Evolutionary conservation across 2,329 filamentous ascomycete species (phyloP).

Genomic region (Verticillium isaacii): DNA sequence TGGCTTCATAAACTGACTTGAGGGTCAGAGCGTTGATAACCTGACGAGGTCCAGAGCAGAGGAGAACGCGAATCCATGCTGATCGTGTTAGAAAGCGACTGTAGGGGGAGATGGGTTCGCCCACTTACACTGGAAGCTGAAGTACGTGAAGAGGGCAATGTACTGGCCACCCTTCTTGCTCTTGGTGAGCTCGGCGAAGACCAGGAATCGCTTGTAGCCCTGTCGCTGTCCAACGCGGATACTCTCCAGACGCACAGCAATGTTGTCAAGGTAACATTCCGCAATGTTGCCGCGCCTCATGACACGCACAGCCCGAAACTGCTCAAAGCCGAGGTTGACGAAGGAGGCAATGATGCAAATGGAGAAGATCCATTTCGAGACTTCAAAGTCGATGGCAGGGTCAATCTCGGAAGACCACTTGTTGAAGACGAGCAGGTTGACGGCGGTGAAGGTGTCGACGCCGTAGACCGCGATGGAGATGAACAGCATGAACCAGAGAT

Average conservation of each 20-base stretch:
- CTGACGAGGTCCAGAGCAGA: constrained; percentile 90
- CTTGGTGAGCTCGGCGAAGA: constrained; percentile 86
- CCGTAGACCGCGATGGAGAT: constrained; percentile 81
- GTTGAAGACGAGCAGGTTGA: constrained; percentile 86
- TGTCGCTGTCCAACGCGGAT: constrained; percentile 68
- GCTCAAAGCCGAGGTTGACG: constrained; percentile 74
- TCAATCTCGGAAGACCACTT: constrained; percentile 82
- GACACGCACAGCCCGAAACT: constrained; percentile 72
- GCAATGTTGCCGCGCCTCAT: constrained; percentile 83
- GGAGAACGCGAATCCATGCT: constrained; percentile 83
- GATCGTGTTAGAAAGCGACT: constrained; percentile 9
- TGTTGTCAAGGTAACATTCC: constrained; percentile 83
- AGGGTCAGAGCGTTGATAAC: constrained; percentile 87
- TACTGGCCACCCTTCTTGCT: constrained; percentile 89
- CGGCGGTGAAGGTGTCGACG: constrained; percentile 87
- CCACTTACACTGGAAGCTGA: constrained; percentile 61
- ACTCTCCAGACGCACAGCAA: constrained; percentile 82
- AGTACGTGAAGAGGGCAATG: constrained; percentile 86
- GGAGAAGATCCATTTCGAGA: constrained; percentile 94
- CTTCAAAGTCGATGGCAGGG: constrained; percentile 68
- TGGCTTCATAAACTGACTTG: constrained; percentile 73
- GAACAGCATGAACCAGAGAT: constrained; percentile 71
- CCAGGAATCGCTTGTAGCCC: constrained; percentile 86
- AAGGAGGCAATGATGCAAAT: constrained; percentile 89
- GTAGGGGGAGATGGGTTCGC: too few relatives aligned